Evolutionary conservation across 2,329 filamentous ascomycete species (phyloP).

Genomic region (Metarhizium robertsii): DNA sequence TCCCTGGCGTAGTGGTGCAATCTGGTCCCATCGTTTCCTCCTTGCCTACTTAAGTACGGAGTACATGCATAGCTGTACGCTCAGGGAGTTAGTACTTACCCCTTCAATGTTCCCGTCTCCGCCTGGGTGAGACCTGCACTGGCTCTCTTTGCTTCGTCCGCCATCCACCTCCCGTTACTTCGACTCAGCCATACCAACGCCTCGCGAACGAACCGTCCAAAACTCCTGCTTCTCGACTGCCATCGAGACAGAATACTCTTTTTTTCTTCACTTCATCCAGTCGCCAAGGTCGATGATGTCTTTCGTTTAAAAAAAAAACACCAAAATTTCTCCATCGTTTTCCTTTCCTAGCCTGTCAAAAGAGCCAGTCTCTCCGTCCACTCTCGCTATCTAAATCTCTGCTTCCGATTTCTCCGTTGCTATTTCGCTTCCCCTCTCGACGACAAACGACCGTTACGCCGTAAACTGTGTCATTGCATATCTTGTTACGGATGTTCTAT

Average conservation of each 20-base stretch:
- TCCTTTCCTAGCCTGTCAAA: conserved; percentile 5
- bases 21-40: too few relatives aligned
- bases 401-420: not conserved
- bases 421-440: not conserved
- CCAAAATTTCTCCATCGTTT: conserved; percentile 10
- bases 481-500: not conserved
- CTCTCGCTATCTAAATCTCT: conserved; percentile 14
- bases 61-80: too few relatives aligned
- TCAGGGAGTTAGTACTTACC: not conserved
- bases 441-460: not conserved
- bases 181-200: conserved; percentile 2
- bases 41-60: too few relatives aligned
- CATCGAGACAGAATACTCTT: conserved; percentile 5
- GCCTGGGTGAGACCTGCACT: conserved; percentile 10
- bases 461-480: not conserved
- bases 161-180: not conserved
- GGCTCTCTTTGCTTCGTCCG: conserved; percentile 8
- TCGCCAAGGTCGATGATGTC: conserved; percentile 25
- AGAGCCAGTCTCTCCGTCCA: conserved; percentile 13
- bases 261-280: conserved; percentile 9
- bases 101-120: conserved; percentile 4
- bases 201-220: conserved; percentile 8
- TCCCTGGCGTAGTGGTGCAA: too few relatives aligned
- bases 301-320: conserved; percentile 16
- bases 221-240: not conserved